These are phyloP conservation scores for Triticum urartu DNA, from an alignment of 176 grass and related monocot species.

Conservation along the genomic window DNA sequence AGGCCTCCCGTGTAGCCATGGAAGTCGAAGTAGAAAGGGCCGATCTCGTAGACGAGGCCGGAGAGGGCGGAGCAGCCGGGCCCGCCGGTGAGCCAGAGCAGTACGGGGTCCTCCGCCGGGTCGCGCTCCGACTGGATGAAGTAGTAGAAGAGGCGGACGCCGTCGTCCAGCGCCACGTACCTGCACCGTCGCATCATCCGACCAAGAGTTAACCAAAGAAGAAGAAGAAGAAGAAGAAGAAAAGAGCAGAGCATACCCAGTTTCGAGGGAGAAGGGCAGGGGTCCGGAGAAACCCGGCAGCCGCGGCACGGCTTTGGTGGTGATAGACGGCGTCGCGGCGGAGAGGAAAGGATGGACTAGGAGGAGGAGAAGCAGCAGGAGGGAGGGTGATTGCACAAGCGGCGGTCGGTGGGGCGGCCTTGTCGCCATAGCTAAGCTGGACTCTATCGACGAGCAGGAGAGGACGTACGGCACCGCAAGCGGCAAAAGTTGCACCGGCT, in stretches of 20 bases:
- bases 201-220: neutral
- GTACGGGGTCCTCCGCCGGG: conserved; percentile 33
- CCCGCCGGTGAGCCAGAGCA: conserved; percentile 38
- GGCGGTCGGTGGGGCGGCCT: neutral
- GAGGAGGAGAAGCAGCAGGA: neutral
- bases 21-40: conserved; percentile 44
- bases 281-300: conserved; percentile 11
- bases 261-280: conserved; percentile 28
- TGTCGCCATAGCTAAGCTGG: neutral
- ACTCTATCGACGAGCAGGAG: neutral
- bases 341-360: neutral
- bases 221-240: neutral
- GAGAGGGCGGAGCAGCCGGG: conserved; percentile 44
- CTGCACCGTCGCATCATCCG: neutral
- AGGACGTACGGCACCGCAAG: too few species aligned
- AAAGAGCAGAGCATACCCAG: neutral
- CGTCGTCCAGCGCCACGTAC: conserved; percentile 34
- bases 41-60: conserved; percentile 37
- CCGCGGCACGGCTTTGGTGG: neutral
- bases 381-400: neutral
- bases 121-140: conserved; percentile 35
- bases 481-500: neutral
- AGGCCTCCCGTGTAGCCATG: conserved; percentile 36
- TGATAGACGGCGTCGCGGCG: neutral
- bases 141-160: conserved; percentile 44